These are phyloP conservation scores for Nakazawaea laoshanensis DNA, from an alignment of 805 yeast species.

Conservation along the genomic window DNA sequence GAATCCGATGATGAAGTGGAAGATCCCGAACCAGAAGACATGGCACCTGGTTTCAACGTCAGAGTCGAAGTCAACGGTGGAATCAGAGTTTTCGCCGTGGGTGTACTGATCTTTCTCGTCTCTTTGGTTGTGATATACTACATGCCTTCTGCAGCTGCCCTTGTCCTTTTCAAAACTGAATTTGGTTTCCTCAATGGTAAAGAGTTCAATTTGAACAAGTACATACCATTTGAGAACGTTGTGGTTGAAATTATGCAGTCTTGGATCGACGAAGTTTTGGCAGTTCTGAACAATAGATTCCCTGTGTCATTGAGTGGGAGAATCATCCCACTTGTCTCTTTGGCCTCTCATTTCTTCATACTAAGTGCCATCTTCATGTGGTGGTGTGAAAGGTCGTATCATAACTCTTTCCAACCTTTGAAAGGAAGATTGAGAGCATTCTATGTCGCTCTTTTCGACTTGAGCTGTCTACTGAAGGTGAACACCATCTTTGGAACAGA, in stretches of 20 bases:
- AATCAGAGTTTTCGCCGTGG: neutral
- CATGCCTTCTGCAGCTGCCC: slow-evolving; percentile 11
- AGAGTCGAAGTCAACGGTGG: slow-evolving; percentile 5
- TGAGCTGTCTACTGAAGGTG: slow-evolving; percentile 63
- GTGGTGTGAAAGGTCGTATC: slow-evolving; percentile 2
- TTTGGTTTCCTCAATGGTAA: no score
- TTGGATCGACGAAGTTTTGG: neutral
- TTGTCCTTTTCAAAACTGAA: no score
- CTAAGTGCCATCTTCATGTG: slow-evolving; percentile 9
- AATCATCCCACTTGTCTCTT: slow-evolving; percentile 19
- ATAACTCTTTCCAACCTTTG: slow-evolving; percentile 26
- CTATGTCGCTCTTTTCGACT: slow-evolving; percentile 45
- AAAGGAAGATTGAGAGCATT: slow-evolving; percentile 40
- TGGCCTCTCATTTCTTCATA: slow-evolving; percentile 25
- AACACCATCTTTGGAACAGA: slow-evolving; percentile 70
- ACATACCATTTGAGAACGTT: no score
- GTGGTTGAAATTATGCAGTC: no score
- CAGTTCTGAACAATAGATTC: slow-evolving; percentile 15
- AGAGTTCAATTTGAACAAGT: no score
- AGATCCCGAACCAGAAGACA: slow-evolving; percentile 7
- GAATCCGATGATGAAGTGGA: neutral
- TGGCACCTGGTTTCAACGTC: slow-evolving; percentile 16
- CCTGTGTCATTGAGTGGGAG: slow-evolving; percentile 30
- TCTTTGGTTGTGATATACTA: slow-evolving; percentile 4
- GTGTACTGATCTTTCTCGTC: neutral